Evolutionary conservation across 2,329 filamentous ascomycete species (phyloP), one percentile per base, ranked within the genome.

Genomic region (Trichocomaceae sp.): DNA sequence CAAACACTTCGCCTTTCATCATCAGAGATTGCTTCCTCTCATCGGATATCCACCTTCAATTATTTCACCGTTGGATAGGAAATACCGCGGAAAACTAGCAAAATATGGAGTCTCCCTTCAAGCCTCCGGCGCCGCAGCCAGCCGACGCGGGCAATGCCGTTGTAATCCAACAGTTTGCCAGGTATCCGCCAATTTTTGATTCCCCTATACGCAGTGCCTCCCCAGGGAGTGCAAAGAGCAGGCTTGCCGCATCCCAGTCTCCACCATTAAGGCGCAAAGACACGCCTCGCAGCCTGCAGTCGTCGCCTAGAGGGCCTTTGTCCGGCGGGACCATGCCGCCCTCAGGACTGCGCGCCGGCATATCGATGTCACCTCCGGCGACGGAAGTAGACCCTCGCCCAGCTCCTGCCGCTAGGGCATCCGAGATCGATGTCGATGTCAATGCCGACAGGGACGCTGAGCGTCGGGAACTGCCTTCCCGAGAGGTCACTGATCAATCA

Each of bases 401-500:
- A 20, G 58, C 63, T 47, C 63, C 59, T 9, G 60, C 59, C 7
- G 59, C 63, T 42, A 65, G 63, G 52, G 69, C 72, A 39, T 49
- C 66, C 7, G 51, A 53, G 20, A 17, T 33, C 3, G 57, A 66
- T 10, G 66, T 19, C 39, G 39, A 42, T 4, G 19, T 33, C 3
- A 57, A 66, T 10, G 66, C 39, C 39, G 39, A 42, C 9, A 20
- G 69, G 42, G 56, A 57, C 8, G 75, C 69, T 52, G 79, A 82
- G 62, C 60, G 64, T 26, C 77, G 80, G 50, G 60, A 71, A 19
- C 71, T 92, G 47, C 91, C 91, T 7, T 77, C 83, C 54, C 82
- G 80, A 59, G 75, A 83, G 58, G 83, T 95, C 29, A 84, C 82
- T 2, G 80, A 83, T 62, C 80, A 81, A 1, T 87, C 80, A 12